Conservation (phyloP, 1,139 yeast genomes). For the Taphrina betulina region DNA sequence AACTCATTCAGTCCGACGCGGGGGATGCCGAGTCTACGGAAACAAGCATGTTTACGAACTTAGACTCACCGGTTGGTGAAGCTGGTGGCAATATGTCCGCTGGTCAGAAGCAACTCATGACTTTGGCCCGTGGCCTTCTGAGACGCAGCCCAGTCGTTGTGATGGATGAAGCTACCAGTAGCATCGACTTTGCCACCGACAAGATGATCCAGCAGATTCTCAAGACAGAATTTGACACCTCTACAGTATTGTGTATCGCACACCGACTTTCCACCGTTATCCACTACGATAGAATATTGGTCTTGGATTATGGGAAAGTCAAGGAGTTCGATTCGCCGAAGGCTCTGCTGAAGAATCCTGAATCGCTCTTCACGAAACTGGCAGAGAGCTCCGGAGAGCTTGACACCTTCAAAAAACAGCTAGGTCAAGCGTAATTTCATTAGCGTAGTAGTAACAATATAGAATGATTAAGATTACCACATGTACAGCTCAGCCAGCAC, state of each 20-base stretch:
- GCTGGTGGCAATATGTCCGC: constrained; percentile 92
- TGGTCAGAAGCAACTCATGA: constrained; percentile 92
- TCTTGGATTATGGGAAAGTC: constrained; percentile 88
- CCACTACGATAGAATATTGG: constrained; percentile 89
- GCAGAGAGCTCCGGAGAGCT: constrained; percentile 53
- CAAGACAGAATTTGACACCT: constrained; percentile 74
- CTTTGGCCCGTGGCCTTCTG: constrained; percentile 85
- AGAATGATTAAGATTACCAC: no score
- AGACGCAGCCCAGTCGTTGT: constrained; percentile 82
- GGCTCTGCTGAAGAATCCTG: constrained; percentile 56
- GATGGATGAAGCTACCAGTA: constrained; percentile 94
- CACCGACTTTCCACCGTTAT: constrained; percentile 88
- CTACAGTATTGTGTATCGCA: constrained; percentile 91
- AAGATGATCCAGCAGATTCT: constrained; percentile 87
- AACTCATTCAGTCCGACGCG: constrained; percentile 52
- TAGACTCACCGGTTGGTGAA: constrained; percentile 69
- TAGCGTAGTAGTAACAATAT: no score
- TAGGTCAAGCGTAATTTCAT: no score
- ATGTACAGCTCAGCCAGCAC: no score
- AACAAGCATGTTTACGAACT: constrained; percentile 71
- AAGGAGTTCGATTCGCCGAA: constrained; percentile 82
- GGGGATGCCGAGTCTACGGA: constrained; percentile 47
- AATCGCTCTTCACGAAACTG: constrained; percentile 59
- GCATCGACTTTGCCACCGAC: constrained; percentile 91
- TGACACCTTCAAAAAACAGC: constrained; percentile 25